Base-by-base conservation (phyloP, 768 basidiomycete genomes). In the Tricholoma furcatifolium region DNA sequence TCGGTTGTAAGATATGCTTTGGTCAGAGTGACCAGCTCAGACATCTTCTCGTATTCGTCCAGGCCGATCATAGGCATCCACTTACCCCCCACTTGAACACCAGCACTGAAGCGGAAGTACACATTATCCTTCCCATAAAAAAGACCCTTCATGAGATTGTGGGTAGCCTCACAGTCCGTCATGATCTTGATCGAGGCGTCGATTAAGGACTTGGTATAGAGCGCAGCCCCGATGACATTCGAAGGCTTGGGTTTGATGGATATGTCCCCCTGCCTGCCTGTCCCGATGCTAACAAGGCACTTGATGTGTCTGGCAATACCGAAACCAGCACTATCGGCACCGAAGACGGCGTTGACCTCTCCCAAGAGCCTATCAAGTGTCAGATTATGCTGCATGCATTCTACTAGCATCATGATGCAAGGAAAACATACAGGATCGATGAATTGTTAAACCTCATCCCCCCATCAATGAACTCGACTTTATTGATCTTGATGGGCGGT, bases 361-460 rank as follows among this genome's bases (percentile, higher is more conserved):
- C 61, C 62, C 58, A 68, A 59, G 20, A 68, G 54, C 18, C 67
- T 69, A 10, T 4, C 3, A 20, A n/a, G n/a, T n/a, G n/a, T n/a
- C n/a, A n/a, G n/a, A n/a, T n/a, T n/a, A n/a, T n/a, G n/a, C n/a
- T n/a, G n/a, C n/a, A n/a, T n/a, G n/a, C n/a, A n/a, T n/a, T n/a
- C n/a, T n/a, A n/a, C n/a, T n/a, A n/a, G n/a, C n/a, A n/a, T n/a
- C n/a, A n/a, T n/a, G n/a, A n/a, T n/a, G n/a, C n/a, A 35, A 20
- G 21, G 34, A n/a, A 18, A 20, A 55, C 62, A 42, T 47, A 63
- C 63, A 67, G 40, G 14, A 65, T 56, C 15, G 65, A 58, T 2
- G 70, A 69, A 40, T 72, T 72, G 47, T 70, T 70, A 53, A 61
- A 66, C 14, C 60, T 58, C 0, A 70, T 24, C 18, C 69, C 71